Percentiles rank a stretch among this genome's conserved stretches.
phyloP scores from a whole-genome alignment of 2,329 filamentous ascomycete species.

The Cercospora janseana region DNA sequence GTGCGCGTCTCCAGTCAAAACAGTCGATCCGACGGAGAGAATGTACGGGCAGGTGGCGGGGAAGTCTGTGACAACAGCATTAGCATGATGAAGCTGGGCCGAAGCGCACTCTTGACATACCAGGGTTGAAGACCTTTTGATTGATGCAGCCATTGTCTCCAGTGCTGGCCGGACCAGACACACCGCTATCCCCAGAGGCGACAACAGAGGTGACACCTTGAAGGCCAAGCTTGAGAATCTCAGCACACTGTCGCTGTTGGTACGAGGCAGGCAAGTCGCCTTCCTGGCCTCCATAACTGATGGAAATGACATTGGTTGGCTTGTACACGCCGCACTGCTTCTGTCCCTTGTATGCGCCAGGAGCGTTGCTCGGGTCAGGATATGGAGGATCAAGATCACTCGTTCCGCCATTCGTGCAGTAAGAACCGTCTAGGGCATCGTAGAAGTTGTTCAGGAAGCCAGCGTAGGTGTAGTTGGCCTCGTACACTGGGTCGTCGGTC shows the following conservation, averaged over 20 bases:
- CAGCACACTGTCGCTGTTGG: conserved; percentile 49
- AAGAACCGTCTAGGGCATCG: conserved; percentile 52
- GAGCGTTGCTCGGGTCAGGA: conserved; percentile 42
- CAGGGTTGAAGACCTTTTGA: conserved; percentile 42
- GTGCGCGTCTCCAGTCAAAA: conserved; percentile 37
- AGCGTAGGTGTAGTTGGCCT: conserved; percentile 38
- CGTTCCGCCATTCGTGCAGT: conserved; percentile 51
- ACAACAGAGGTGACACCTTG: conserved; percentile 52
- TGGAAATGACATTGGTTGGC: conserved; percentile 58
- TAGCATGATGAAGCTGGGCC: not conserved
- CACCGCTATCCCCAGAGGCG: conserved; percentile 50
- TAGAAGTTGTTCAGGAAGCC: conserved; percentile 47
- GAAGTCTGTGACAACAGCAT: conserved; percentile 33
- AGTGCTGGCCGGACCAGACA: conserved; percentile 33
- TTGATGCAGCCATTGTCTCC: conserved; percentile 38
- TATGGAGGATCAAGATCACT: conserved; percentile 48
- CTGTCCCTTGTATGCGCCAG: conserved; percentile 46
- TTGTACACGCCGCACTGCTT: conserved; percentile 49
- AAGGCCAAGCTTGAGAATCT: conserved; percentile 51
- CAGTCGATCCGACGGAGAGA: conserved; percentile 47
- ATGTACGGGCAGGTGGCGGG: conserved; percentile 38
- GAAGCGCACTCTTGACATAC: not conserved
- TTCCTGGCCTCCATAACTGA: conserved; percentile 60
- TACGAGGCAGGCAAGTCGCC: conserved; percentile 54
- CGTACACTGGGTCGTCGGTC: conserved; percentile 42